Evolutionary conservation across 257 asterid genomes (phyloP).

Genomic region (Eustoma russellianum): DNA sequence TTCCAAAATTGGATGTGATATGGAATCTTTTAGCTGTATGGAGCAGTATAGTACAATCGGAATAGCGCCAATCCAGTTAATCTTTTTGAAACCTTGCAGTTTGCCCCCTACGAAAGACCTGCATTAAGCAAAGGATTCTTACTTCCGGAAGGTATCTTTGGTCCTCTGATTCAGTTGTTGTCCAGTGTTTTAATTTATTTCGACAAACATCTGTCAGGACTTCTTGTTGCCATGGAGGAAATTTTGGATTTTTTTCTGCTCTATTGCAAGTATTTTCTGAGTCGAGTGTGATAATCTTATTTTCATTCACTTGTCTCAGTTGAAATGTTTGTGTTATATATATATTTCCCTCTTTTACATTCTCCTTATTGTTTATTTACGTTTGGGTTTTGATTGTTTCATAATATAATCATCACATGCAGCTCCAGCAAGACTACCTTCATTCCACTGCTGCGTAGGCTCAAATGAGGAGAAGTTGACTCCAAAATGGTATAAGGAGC

Average conservation of each 20-base stretch:
- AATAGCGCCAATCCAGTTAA: too few species aligned
- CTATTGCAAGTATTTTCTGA: background rate
- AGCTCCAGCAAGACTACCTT: conserved; percentile 78
- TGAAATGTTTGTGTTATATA: too few species aligned
- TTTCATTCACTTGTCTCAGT: too few species aligned
- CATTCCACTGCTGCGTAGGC: conserved; percentile 84
- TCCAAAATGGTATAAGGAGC: conserved; percentile 73
- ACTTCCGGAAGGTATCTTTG: conserved; percentile 73
- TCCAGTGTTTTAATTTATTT: background rate
- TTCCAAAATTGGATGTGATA: too few species aligned
- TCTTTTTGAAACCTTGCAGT: conserved; percentile 33
- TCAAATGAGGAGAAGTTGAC: conserved; percentile 60
- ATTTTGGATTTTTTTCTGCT: background rate
- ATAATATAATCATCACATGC: conserved; percentile 18
- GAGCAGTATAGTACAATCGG: too few species aligned
- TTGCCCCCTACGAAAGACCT: conserved; percentile 86
- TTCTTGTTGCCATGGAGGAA: too few species aligned
- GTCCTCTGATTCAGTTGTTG: background rate
- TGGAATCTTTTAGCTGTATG: too few species aligned
- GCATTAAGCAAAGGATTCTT: conserved; percentile 87
- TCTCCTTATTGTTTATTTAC: background rate
- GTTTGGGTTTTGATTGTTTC: conserved; percentile 3
- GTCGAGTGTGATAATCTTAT: background rate
- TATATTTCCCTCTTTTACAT: too few species aligned
- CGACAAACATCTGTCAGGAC: background rate